Conservation (phyloP, 2,329 filamentous ascomycete genomes). For the Macrophomina phaseolina region DNA sequence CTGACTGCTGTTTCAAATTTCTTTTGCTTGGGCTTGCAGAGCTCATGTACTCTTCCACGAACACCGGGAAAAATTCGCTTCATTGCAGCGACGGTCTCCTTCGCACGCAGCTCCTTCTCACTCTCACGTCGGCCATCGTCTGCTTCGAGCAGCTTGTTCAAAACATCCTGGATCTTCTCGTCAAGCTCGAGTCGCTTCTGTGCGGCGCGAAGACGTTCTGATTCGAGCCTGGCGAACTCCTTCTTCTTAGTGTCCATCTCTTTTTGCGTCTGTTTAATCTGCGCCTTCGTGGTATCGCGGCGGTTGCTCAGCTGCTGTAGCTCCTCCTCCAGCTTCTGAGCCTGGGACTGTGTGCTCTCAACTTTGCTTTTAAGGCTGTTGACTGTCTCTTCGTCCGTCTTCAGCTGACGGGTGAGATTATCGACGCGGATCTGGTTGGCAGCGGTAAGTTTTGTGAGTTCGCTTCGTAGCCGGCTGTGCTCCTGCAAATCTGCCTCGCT, state of each 20-base stretch:
- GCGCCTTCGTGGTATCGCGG: constrained; percentile 64
- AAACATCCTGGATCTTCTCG: constrained; percentile 83
- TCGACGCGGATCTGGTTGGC: constrained; percentile 82
- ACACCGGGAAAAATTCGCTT: constrained; percentile 87
- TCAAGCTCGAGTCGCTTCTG: constrained; percentile 88
- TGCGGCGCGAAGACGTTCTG: constrained; percentile 79
- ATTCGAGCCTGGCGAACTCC: constrained; percentile 83
- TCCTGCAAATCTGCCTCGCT: constrained; percentile 87
- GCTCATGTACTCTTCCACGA: constrained; percentile 84
- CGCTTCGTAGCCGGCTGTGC: constrained; percentile 82
- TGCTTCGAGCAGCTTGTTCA: constrained; percentile 81
- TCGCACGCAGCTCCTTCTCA: constrained; percentile 77
- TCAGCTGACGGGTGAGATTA: constrained; percentile 84
- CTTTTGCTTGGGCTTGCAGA: constrained; percentile 96
- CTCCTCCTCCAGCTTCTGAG: constrained; percentile 76
- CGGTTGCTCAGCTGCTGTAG: constrained; percentile 71
- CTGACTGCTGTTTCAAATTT: constrained; percentile 94
- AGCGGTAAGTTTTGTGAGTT: constrained; percentile 83
- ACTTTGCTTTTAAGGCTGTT: constrained; percentile 89
- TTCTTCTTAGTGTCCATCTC: constrained; percentile 91
- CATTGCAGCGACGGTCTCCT: constrained; percentile 82
- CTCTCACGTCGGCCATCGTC: constrained; percentile 85
- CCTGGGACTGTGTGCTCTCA: constrained; percentile 74
- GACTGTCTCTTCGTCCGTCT: constrained; percentile 88
- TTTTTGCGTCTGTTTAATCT: constrained; percentile 69